Base-by-base conservation (phyloP, 139 green algal species). In the Ettlia oleoabundans region DNA sequence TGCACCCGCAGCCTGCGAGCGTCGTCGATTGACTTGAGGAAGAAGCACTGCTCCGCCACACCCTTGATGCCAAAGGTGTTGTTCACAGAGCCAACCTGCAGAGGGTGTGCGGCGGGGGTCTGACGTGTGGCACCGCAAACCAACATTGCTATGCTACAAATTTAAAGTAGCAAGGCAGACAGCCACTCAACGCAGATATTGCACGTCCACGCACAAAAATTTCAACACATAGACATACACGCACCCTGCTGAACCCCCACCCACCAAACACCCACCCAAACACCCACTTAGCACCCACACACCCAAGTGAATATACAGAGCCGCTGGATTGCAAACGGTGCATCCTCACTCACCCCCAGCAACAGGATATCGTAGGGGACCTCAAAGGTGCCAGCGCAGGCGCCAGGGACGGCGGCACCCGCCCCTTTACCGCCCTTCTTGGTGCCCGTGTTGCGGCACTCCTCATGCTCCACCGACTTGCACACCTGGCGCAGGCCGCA, bases 41-140 rank as follows among this genome's bases (percentile, higher is more conserved):
- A 96, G 85, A 90, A 89, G 78, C 88, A 94, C 89, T 96, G 79
- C 86, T 96, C 88, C 65, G 89, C 40, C 51, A 98, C 93, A 18
- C 94, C 93, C 83, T 93, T 86, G 76, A 95, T 93, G 63, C 93
- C 93, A 89, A 98, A 98, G 0, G 94, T 98, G 90, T 97, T 97
- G 93, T 95, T 96, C 35, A 95, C 87, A 26, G 80, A 87, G 63
- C 94, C 93, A 1, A 97, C 92, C 94, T 83, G 78, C 30, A 32
- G 73, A 9, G 53, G 1, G 55, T 2, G 55, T 30, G 55, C 33
- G 42, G 33, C 19, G 5, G 66, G 9, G 53, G 32, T 30, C 21
- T 6, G 32, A 30, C 58, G 15, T n/a, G n/a, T n/a, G n/a, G n/a
- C n/a, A n/a, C n/a, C n/a, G n/a, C n/a, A 66, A 42, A 71, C 18